Percentiles rank a stretch among this genome's conserved stretches.
These are phyloP conservation scores for Nyctanthes arbortristis DNA, from an alignment of 257 asterid genomes.

Conservation along the genomic window DNA sequence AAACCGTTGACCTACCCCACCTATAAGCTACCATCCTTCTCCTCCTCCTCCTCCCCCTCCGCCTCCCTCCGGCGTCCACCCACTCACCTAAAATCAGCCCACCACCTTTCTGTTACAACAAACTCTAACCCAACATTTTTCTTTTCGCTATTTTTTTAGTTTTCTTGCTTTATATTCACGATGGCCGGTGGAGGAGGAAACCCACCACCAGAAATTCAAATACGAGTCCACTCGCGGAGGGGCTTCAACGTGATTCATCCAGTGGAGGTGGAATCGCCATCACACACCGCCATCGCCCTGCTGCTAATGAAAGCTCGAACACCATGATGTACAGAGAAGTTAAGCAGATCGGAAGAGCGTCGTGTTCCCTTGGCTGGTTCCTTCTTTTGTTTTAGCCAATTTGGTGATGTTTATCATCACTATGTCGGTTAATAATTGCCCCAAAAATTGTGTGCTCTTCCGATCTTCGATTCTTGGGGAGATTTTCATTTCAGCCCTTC, in stretches of 20 bases:
- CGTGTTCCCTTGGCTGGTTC: constrained; percentile 80
- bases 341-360: constrained; percentile 75
- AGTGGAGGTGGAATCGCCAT: constrained; percentile 37
- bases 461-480: constrained; percentile 58
- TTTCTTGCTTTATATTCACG: constrained; percentile 16
- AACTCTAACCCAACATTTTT: constrained; percentile 28
- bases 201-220: constrained; percentile 40
- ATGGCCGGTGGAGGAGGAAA: constrained; percentile 36
- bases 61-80: constrained; percentile 37
- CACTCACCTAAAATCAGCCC: constrained; percentile 32
- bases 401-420: constrained; percentile 59
- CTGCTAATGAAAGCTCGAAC: constrained; percentile 11
- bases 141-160: background rate
- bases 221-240: constrained; percentile 53
- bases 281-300: constrained; percentile 30
- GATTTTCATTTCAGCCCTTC: constrained; percentile 89
- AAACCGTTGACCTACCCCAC: constrained; percentile 44
- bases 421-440: constrained; percentile 77
- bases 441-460: constrained; percentile 67
- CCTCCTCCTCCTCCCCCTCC: constrained; percentile 13
- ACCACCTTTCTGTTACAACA: constrained; percentile 21
- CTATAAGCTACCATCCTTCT: too few relatives aligned
- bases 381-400: constrained; percentile 62
- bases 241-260: constrained; percentile 68
- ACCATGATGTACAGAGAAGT: constrained; percentile 49